Evolutionary conservation across 1,139 yeast species (phyloP).

Genomic region (Geotrichum carabidarum): DNA sequence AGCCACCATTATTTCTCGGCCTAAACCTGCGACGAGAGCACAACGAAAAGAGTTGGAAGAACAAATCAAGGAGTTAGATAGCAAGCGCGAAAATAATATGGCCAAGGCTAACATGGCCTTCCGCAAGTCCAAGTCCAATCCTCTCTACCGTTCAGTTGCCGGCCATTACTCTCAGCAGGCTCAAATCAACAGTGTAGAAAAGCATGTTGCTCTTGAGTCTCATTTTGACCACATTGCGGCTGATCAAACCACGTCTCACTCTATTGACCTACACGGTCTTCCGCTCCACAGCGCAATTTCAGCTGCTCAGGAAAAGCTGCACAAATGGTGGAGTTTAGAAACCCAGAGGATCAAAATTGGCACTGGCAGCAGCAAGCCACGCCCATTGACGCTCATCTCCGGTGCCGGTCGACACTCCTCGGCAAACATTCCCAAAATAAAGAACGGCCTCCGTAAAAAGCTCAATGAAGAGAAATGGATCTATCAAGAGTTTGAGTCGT

Average conservation of each 20-base stretch:
- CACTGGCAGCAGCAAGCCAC: not conserved
- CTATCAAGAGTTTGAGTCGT: slow-evolving; percentile 26
- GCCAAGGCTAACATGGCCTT: slow-evolving; percentile 16
- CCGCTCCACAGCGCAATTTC: slow-evolving; percentile 29
- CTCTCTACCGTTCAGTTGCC: slow-evolving; percentile 29
- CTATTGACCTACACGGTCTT: slow-evolving; percentile 32
- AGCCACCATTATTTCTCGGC: not conserved
- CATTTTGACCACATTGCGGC: slow-evolving; percentile 21
- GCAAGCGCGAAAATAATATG: not conserved
- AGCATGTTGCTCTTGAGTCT: slow-evolving; percentile 20
- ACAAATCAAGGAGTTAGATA: not conserved
- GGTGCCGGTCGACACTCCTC: slow-evolving; percentile 34
- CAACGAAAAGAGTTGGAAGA: not conserved
- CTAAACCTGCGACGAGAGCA: not conserved
- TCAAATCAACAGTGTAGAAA: slow-evolving; percentile 19
- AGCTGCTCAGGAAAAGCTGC: slow-evolving; percentile 24
- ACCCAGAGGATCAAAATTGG: not conserved
- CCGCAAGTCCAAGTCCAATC: slow-evolving; percentile 27
- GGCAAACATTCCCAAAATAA: slow-evolving; percentile 33
- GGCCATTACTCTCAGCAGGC: slow-evolving; percentile 29
- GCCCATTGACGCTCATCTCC: slow-evolving; percentile 30
- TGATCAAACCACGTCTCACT: slow-evolving; percentile 21
- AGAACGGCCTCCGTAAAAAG: slow-evolving; percentile 30
- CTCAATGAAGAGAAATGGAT: slow-evolving; percentile 23
- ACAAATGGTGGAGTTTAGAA: slow-evolving; percentile 24